These are phyloP conservation scores for Fragaria vesca DNA, from an alignment of 306 rosid genomes.

Conservation along the genomic window DNA sequence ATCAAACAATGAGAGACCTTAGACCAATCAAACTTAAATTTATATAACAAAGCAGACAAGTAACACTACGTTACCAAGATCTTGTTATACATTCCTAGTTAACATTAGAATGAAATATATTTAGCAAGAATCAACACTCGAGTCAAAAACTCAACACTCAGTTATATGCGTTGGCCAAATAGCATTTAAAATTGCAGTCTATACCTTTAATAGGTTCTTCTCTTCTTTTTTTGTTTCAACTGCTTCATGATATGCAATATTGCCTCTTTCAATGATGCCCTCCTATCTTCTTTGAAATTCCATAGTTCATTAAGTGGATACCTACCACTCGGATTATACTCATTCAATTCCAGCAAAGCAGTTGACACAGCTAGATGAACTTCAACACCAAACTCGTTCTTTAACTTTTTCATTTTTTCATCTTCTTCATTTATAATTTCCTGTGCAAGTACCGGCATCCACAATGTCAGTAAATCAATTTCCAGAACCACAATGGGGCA, in stretches of 20 bases:
- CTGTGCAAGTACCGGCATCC: constrained; percentile 20
- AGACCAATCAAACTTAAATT: not conserved
- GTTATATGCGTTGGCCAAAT: not conserved
- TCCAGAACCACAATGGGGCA: not conserved
- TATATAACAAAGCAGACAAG: not conserved
- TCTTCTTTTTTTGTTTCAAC: constrained; percentile 37
- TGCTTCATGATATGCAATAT: constrained; percentile 30
- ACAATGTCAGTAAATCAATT: not conserved
- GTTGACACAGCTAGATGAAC: constrained; percentile 36
- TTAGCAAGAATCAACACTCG: not conserved
- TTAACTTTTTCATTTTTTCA: constrained; percentile 42
- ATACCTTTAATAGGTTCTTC: constrained; percentile 19
- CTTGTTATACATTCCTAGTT: not conserved
- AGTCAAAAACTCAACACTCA: not conserved
- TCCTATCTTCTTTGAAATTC: constrained; percentile 48
- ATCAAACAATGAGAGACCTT: not conserved
- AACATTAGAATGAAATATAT: not conserved
- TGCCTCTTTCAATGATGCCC: constrained; percentile 53
- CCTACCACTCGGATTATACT: constrained; percentile 69
- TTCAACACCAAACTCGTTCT: constrained; percentile 50
- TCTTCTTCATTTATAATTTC: constrained; percentile 49
- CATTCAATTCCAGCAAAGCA: constrained; percentile 57
- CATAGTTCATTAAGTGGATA: constrained; percentile 45
- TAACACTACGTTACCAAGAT: not conserved
- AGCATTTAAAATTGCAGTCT: not conserved